Conservation (phyloP, 1,284 basidiomycete species). For the Tremellales sp. region DNA sequence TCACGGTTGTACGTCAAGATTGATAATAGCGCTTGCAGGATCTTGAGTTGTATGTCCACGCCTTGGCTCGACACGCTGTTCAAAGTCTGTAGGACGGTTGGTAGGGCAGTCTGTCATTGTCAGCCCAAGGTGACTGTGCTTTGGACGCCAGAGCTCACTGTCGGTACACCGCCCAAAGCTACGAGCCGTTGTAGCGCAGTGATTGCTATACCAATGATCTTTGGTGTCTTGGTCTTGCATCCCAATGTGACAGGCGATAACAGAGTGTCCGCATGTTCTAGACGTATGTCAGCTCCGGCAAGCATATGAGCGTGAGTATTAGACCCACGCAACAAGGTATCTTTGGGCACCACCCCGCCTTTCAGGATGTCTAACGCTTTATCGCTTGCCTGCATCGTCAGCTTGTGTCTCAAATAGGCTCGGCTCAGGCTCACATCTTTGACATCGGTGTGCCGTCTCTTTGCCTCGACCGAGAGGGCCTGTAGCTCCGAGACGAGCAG, state of each 20-base stretch:
- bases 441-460: conserved; percentile 74
- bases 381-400: conserved; percentile 62
- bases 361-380: conserved; percentile 74
- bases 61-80: conserved; percentile 82
- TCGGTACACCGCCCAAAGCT: conserved; percentile 74
- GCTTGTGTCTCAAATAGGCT: neutral
- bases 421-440: conserved; percentile 58
- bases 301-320: neutral
- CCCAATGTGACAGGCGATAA: conserved; percentile 89
- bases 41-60: conserved; percentile 89
- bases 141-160: conserved; percentile 29
- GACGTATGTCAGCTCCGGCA: neutral
- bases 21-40: conserved; percentile 82
- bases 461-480: conserved; percentile 73
- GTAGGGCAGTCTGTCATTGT: conserved; percentile 61
- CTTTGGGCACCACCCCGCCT: conserved; percentile 58
- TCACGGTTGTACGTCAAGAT: conserved; percentile 80
- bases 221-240: conserved; percentile 86
- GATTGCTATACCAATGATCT: conserved; percentile 87
- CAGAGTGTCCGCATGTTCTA: conserved; percentile 69
- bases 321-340: conserved; percentile 20
- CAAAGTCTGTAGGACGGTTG: conserved; percentile 74
- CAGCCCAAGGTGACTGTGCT: neutral
- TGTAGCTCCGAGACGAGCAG: conserved; percentile 51
- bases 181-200: conserved; percentile 89